phyloP scores from a whole-genome alignment of 305 asterid species.

The Solanum chacoense region DNA sequence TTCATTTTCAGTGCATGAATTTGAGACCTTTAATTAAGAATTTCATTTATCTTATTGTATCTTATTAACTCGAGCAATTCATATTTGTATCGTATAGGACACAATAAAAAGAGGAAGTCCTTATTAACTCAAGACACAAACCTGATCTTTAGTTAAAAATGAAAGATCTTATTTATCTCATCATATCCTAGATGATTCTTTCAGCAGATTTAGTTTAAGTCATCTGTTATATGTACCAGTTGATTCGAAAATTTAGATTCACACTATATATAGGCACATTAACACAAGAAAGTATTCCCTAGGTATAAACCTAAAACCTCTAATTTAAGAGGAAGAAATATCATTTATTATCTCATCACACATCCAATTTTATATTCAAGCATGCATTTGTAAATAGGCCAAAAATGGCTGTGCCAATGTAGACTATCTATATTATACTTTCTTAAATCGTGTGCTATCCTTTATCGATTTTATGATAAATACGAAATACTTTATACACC shows the following conservation, averaged over 20 bases:
- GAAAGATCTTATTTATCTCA: not conserved
- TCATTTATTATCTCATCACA: not conserved
- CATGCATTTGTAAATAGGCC: not conserved
- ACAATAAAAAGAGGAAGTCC: not conserved
- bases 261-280: not conserved
- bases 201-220: not conserved
- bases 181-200: not conserved
- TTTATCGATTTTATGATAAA: fast-evolving
- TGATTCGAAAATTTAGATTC: not conserved
- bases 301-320: not conserved
- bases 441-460: not conserved
- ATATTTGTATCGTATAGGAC: not conserved
- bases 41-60: not conserved
- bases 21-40: not conserved
- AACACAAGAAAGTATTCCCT: not conserved
- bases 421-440: not conserved
- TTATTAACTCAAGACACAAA: not conserved
- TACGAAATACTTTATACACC: not conserved
- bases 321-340: not conserved
- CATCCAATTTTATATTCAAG: not conserved
- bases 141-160: not conserved
- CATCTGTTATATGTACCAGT: not conserved
- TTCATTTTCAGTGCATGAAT: not conserved
- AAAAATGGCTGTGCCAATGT: not conserved
- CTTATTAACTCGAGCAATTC: not conserved